Evolutionary conservation across 2,329 filamentous ascomycete genomes (phyloP).

Genomic region (Diplodia scrobiculata): DNA sequence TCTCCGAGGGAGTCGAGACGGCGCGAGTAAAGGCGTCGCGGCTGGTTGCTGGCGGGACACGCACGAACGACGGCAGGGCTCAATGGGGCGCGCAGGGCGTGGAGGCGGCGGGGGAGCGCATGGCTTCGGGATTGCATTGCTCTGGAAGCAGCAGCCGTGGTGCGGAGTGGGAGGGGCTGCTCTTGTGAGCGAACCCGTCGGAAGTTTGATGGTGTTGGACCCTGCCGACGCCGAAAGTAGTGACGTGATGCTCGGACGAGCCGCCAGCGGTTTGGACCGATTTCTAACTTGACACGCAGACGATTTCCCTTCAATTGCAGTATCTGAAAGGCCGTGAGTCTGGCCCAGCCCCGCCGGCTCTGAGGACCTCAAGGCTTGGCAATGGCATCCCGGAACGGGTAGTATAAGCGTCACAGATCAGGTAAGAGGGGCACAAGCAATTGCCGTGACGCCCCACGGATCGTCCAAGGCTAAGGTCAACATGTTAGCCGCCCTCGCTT

Average conservation of each 20-base stretch:
- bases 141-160: constrained; percentile 34
- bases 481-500: not conserved
- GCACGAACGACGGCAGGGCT: not conserved
- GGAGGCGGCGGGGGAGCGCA: constrained; percentile 35
- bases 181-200: constrained; percentile 16
- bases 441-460: not conserved
- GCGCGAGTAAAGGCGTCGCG: constrained; percentile 38
- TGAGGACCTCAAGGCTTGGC: not conserved
- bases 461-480: not conserved
- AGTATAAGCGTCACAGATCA: constrained; percentile 13
- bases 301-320: not conserved
- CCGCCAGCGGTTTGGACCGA: not conserved
- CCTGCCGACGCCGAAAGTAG: constrained; percentile 11
- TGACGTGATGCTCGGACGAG: constrained; percentile 26
- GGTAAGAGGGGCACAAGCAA: not conserved
- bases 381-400: constrained; percentile 5
- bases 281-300: not conserved
- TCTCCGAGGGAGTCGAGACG: constrained; percentile 33
- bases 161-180: constrained; percentile 30
- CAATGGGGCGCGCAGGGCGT: constrained; percentile 13
- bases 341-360: not conserved
- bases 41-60: constrained; percentile 4
- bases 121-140: constrained; percentile 45
- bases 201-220: constrained; percentile 25
- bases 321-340: not conserved